Evolutionary conservation across 2,329 filamentous ascomycete species (phyloP).

Genomic region (Macrophomina phaseolina): DNA sequence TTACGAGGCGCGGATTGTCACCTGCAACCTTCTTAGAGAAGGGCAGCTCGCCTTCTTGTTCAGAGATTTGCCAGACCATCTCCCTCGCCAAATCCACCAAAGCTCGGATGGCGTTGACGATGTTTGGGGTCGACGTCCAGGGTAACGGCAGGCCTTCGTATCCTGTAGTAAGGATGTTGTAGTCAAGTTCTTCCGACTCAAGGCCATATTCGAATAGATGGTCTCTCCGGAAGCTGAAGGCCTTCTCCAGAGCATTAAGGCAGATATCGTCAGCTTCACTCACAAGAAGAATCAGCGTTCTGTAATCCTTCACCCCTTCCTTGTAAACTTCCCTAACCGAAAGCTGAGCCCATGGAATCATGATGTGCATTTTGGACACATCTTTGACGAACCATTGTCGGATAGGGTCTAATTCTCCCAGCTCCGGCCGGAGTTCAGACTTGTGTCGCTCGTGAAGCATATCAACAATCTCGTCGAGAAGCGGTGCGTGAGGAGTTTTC

Average conservation of each 20-base stretch:
- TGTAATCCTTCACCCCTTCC: constrained; percentile 63
- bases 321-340: constrained; percentile 75
- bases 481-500: constrained; percentile 72
- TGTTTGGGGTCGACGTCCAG: constrained; percentile 76
- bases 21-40: constrained; percentile 53
- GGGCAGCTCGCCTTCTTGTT: constrained; percentile 35
- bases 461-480: constrained; percentile 76
- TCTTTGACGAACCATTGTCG: constrained; percentile 79
- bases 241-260: constrained; percentile 65
- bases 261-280: constrained; percentile 79
- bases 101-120: constrained; percentile 47
- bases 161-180: constrained; percentile 56
- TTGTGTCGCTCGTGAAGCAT: constrained; percentile 79
- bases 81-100: constrained; percentile 51
- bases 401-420: constrained; percentile 77
- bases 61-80: constrained; percentile 47
- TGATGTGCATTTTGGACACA: constrained; percentile 71
- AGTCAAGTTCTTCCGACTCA: constrained; percentile 64
- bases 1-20: constrained; percentile 58
- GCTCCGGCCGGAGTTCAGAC: constrained; percentile 66
- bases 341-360: constrained; percentile 80
- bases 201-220: constrained; percentile 77
- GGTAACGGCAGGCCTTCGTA: constrained; percentile 77
- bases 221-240: constrained; percentile 72
- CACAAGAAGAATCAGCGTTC: constrained; percentile 51